Base-by-base conservation (phyloP, 2,329 filamentous ascomycete genomes). In the Stagonosporopsis vannaccii region DNA sequence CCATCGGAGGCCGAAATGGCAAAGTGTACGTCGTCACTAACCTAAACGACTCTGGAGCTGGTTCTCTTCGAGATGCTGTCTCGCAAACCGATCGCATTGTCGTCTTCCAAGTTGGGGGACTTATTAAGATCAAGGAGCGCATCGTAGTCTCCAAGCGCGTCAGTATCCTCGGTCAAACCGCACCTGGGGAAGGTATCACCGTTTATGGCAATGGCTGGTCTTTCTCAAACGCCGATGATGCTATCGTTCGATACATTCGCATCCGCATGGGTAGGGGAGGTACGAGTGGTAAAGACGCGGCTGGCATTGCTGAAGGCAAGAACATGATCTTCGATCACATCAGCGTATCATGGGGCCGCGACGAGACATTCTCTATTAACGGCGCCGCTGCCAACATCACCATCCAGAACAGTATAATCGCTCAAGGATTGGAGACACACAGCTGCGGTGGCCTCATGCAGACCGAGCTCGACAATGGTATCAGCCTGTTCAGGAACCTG, bases 271-370 rank as follows among this genome's bases (percentile, higher is more conserved):
- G 83, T 30, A 80, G 77, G 44, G 71, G 75, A 6, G 82, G 82
- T 4, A 74, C 73, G n/a, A 79, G 77, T 2, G 82, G 82, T 7
- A 85, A 86, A 63, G 82, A 84, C 56, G 83, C 77, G 2, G 77
- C 84, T 37, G 80, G 77, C 17, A 84, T 86, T 52, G 83, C 82
- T 5, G 77, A 82, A 8, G 82, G 82, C 7, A 70, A 72, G 28
- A 82, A 79, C 59, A 83, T 85, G 75, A 85, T 85, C 41, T 83
- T 85, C 60, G 83, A 85, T 65, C 84, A 85, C 58, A 72, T 84
- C 28, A 81, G 78, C 19, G 79, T 81, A 15, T 78, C 80, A 0
- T 85, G 82, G 80, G 83, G 83, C n/a, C 80, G 81, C 11, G 82
- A 84, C 55, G 83, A 85, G 69, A 84, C 80, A 1, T 84, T 83